Conservation (phyloP, 768 basidiomycete genomes). For the Mycena leptocephala region DNA sequence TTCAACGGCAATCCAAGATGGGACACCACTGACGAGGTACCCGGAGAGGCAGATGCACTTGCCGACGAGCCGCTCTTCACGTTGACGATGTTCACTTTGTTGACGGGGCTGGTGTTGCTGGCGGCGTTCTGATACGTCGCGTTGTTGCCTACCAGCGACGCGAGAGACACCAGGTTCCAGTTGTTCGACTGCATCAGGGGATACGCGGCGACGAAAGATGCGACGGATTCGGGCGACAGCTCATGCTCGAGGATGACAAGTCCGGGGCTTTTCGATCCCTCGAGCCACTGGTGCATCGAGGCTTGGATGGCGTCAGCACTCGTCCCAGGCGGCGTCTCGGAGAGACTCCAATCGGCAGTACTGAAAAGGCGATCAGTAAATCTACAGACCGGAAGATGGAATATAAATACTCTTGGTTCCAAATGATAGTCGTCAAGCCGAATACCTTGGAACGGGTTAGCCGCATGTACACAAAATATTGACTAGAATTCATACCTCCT, state of each 20-base stretch:
- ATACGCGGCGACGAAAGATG: constrained; percentile 78
- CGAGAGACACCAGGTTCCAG: constrained; percentile 79
- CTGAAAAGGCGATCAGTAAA: constrained; percentile 52
- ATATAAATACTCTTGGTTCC: constrained; percentile 86
- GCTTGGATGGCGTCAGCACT: constrained; percentile 63
- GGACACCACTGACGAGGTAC: not conserved
- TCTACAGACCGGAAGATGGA: constrained; percentile 37
- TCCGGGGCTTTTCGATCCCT: constrained; percentile 80
- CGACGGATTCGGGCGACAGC: constrained; percentile 69
- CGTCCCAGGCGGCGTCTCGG: constrained; percentile 55
- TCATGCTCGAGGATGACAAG: constrained; percentile 94
- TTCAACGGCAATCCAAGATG: no score
- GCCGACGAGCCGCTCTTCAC: not conserved
- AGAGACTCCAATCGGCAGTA: constrained; percentile 84
- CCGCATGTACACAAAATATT: not conserved
- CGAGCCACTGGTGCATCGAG: constrained; percentile 71
- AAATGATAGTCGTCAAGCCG: constrained; percentile 85
- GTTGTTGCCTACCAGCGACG: constrained; percentile 57
- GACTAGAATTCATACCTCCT: constrained; percentile 64
- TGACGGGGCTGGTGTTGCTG: constrained; percentile 28
- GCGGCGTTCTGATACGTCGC: constrained; percentile 65
- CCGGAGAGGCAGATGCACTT: not conserved
- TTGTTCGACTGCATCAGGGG: constrained; percentile 75
- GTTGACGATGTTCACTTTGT: constrained; percentile 43
- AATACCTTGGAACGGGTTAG: constrained; percentile 66